Base-by-base conservation (phyloP, 371 early-diverging fungal species). In the Mucor lusitanicus region DNA sequence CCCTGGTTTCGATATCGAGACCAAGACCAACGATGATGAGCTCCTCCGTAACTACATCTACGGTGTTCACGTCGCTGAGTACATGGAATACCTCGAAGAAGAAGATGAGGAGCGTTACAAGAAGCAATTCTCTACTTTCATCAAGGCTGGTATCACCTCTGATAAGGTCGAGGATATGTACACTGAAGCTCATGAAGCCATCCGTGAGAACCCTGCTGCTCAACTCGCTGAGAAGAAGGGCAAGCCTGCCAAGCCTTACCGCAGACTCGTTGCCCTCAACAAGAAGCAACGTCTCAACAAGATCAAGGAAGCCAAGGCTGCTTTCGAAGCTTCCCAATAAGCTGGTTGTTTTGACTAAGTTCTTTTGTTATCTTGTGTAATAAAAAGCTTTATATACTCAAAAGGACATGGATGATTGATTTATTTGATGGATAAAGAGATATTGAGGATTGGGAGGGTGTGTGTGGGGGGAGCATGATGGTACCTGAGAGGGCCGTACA, bases 81-180 rank as follows among this genome's bases (percentile, higher is more conserved):
- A 99, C 93, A 99, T 99, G 99, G 92, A 91, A 74, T 84, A 89
- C 85, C 94, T 99, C 70, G 91, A 95, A 87, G 99, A 99, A 87
- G 97, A 97, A 82, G 99, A 99, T 87, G 95, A 95, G 83, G 99
- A 99, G 75, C 91, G 92, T 72, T 99, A 94, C 95, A 96, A 97
- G 90, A 87, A 89, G 77, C 98, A 98, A 86, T 99, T 99, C 89
- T 84, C 97, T 64, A 89, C 89, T 76, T 99, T 94, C 93, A 89
- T 99, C 80, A 96, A 91, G 85, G 89, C 87, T 59, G 98, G 93
- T 65, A 86, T 99, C 73, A 82, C 89, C 65, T 90, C 99, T 59
- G 99, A 98, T 73, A 90, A 88, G 74, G 85, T 99, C 65, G 98
- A 99, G 86, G 95, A 92, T 70, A 93, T 98, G 87, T 99, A 99